Evolutionary conservation across 1,284 basidiomycete species (phyloP), one percentile per base, ranked within the genome.

Genomic region (Porogramme epimiltina): DNA sequence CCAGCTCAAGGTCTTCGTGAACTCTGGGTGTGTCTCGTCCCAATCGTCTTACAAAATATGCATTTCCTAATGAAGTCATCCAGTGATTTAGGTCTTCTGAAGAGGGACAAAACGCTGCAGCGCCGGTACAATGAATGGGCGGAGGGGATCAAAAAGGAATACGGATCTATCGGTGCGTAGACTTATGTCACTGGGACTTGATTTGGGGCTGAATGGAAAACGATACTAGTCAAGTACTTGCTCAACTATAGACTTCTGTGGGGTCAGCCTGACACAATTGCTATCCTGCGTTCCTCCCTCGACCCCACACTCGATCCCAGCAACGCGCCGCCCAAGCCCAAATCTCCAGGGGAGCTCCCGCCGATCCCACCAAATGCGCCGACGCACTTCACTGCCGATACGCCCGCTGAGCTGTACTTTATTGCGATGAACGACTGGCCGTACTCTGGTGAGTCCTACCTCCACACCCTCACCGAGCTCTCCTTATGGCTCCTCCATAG

Each of bases 361-460:
- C 58, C 55, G 1, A 56, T 70, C 15, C 65, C 68, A 8, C 45
- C 62, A 24, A 56, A 67, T 25, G 58, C 71, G 31, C 76, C 80
- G 18, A 63, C 71, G 18, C 87, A 88, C 66, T 91, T 92, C 66
- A 83, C 75, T 26, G 78, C 79, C 5, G 76, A 85, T 58, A 81
- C 81, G 11, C 78, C 84, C 1, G 61, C 75, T 5, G 72, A 80
- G 34, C 73, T 82, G 47, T 73, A 90, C 58, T 88, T 84, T 62
- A 83, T 92, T 55, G 87, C 87, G 47, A 84, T 76, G 63, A 92
- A 92, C 61, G 89, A 91, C 63, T 92, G 89, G 89, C 89, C 89
- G 0, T 92, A 92, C 67, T 90, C 87, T 23, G 82, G 87, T 87
- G 60, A 33, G 70, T 39, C n/a, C 42, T 37, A 3, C n/a, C 18